Conservation (phyloP, 179 eudicot genomes). For the Beta lomatogona region DNA sequence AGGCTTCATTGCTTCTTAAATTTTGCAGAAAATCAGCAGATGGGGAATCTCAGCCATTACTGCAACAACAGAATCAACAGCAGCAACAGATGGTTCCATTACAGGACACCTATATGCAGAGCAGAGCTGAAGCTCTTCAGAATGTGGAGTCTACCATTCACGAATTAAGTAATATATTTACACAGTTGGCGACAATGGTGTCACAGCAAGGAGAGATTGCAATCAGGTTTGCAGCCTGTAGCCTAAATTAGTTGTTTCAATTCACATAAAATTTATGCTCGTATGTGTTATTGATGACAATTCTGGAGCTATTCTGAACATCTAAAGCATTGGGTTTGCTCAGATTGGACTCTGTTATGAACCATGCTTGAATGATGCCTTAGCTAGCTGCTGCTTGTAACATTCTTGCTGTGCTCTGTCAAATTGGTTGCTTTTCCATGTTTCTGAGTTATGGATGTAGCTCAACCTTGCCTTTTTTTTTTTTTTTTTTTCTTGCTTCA, state of each 20-base stretch:
- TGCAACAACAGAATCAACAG: conserved; percentile 75
- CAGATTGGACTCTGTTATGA: background rate
- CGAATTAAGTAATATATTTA: conserved; percentile 83
- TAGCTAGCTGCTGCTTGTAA: background rate
- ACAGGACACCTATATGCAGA: conserved; percentile 93
- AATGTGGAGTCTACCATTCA: conserved; percentile 97
- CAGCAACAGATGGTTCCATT: conserved; percentile 88
- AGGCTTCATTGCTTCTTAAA: conserved; percentile 3
- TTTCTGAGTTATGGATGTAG: background rate
- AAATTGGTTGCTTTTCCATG: background rate
- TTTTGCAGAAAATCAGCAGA: conserved; percentile 64
- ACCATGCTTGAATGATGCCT: background rate
- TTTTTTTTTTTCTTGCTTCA: background rate
- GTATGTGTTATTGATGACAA: background rate
- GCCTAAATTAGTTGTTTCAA: background rate
- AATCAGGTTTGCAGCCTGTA: conserved; percentile 59
- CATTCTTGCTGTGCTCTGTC: background rate
- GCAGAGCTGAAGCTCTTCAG: conserved; percentile 97
- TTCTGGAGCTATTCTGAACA: background rate
- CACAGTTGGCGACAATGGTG: conserved; percentile 91
- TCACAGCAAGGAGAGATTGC: conserved; percentile 98
- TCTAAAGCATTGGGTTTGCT: background rate
- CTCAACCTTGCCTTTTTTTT: background rate
- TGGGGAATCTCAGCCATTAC: conserved; percentile 74
- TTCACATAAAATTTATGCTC: background rate